phyloP scores from a whole-genome alignment of 306 rosid genomes.

The Fragaria iinumae region DNA sequence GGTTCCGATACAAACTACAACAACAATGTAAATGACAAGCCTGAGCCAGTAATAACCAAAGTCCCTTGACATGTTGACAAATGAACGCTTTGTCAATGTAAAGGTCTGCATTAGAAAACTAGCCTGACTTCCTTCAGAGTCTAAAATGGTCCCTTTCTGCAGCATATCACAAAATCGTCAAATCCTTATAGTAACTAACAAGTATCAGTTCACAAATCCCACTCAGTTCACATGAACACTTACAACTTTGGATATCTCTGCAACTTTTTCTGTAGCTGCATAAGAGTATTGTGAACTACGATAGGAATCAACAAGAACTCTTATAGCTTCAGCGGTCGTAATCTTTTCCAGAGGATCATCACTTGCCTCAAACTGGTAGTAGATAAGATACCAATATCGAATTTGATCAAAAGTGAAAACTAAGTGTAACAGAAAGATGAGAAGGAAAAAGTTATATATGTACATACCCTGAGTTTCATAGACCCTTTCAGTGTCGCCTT shows the following conservation, averaged over 20 bases:
- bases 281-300: conserved; percentile 72
- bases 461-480: conserved; percentile 76
- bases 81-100: conserved; percentile 80
- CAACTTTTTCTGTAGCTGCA: conserved; percentile 67
- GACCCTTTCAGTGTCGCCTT: conserved; percentile 85
- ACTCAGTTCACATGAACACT: conserved; percentile 27
- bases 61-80: conserved; percentile 95
- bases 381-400: conserved; percentile 7
- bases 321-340: conserved; percentile 77
- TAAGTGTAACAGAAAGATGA: neutral
- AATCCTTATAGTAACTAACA: neutral
- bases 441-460: neutral
- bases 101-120: conserved; percentile 82
- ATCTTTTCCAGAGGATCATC: conserved; percentile 89
- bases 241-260: conserved; percentile 83
- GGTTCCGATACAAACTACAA: conserved; percentile 84
- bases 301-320: conserved; percentile 64
- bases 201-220: neutral
- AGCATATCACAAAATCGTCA: conserved; percentile 11
- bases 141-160: conserved; percentile 90
- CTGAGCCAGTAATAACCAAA: conserved; percentile 98
- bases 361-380: conserved; percentile 65
- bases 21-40: conserved; percentile 87
- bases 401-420: neutral
- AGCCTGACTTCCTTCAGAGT: conserved; percentile 95